phyloP scores from a whole-genome alignment of 2,329 filamentous ascomycete species.

The Neoarthrinium moseri region DNA sequence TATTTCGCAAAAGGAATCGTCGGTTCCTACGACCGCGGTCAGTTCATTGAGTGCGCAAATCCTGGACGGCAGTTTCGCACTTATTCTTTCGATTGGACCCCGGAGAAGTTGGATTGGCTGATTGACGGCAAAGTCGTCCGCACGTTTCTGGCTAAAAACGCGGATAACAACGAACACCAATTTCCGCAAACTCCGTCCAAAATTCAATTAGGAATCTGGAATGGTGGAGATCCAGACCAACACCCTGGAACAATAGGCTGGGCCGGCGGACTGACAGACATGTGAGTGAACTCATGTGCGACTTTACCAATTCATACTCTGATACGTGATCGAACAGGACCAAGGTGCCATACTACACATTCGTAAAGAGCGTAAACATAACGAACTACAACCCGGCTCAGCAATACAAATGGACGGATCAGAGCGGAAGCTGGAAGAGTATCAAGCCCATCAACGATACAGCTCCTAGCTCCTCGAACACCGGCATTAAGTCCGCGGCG shows the following conservation, averaged over 20 bases:
- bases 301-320: not conserved
- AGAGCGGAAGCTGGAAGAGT: conserved; percentile 15
- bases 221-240: conserved; percentile 26
- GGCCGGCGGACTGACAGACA: conserved; percentile 29
- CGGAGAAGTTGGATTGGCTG: conserved; percentile 24
- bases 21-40: conserved; percentile 2
- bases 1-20: conserved; percentile 26
- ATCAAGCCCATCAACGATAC: conserved; percentile 9
- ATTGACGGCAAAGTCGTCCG: conserved; percentile 27
- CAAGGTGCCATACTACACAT: conserved; percentile 25
- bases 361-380: conserved; percentile 30
- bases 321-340: not conserved
- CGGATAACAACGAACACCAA: conserved; percentile 15
- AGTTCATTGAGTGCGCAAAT: conserved; percentile 10
- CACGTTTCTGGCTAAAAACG: conserved; percentile 20
- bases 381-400: conserved; percentile 31
- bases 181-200: conserved; percentile 29
- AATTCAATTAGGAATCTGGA: conserved; percentile 29
- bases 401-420: conserved; percentile 27
- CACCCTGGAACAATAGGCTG: conserved; percentile 27
- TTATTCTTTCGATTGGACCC: conserved; percentile 32
- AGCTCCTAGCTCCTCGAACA: not conserved
- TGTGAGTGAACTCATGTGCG: conserved; percentile 14
- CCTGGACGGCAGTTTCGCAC: conserved; percentile 28
- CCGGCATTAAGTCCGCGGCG: not conserved